Base-by-base conservation (phyloP, 2,329 filamentous ascomycete species). In the Calonectria fujianensis region DNA sequence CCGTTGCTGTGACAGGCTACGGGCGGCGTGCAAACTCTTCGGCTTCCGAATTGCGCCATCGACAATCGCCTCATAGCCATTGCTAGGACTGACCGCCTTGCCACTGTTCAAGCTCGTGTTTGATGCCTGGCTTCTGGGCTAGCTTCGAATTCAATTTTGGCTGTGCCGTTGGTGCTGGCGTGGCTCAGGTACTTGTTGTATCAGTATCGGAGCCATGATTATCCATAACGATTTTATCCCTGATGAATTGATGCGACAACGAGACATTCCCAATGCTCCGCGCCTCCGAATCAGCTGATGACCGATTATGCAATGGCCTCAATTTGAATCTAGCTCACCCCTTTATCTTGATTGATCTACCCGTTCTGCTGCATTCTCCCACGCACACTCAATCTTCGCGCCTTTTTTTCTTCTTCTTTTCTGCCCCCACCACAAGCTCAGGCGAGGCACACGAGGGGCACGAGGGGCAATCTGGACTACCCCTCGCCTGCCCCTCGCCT, bases 1-100 rank as follows among this genome's bases (percentile, higher is more conserved):
- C 52, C 66, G 51, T 74, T 41, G 69, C 51, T 70, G 54, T 57
- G 69, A 64, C 57, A 64, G 68, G 68, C 57, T 64, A 61, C 72
- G 73, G 67, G 61, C 57, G n/a, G 57, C 67, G 76, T 41, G 61
- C 72, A 68, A 68, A 68, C 48, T 65, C 70, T 78, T 78, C 80
- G 80, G 80, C 69, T 78, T 57, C 80, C 80, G 80, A 81, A 81
- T 80, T 80, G 79, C 79, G 79, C 80, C 76, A 80, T 80, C 75
- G 76, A 29, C 51, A 63, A 68, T 68, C 73, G 76, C 77, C 76
- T 77, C 78, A 77, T 78, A 41, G 50, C 20, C 78, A 80, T 75
- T 31, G 39, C 29, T 48, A 27, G 61, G 72, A 69, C 45, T 69
- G 70, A 52, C 48, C 54, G 66, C 70, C 65, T 48, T 63, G 32